phyloP scores from a whole-genome alignment of 1,139 yeast species.

The Diutina catenulata region DNA sequence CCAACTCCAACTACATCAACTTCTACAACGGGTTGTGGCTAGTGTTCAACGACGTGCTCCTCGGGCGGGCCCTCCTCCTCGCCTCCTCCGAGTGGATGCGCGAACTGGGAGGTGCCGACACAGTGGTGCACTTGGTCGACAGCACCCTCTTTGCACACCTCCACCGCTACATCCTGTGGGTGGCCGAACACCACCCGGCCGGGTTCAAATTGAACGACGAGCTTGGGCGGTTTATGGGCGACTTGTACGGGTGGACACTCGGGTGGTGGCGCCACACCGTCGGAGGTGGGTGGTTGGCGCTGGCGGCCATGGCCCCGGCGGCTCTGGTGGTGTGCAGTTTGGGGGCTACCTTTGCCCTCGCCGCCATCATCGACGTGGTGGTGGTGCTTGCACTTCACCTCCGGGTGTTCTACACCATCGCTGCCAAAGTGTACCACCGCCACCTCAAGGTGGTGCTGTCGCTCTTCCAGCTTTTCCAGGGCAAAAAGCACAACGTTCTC shows the following conservation, averaged over 20 bases:
- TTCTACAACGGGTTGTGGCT: slow-evolving; percentile 87
- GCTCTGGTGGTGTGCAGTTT: slow-evolving; percentile 13
- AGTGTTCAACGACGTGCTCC: slow-evolving; percentile 64
- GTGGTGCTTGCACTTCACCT: slow-evolving; percentile 61
- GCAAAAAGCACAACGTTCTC: slow-evolving; percentile 75
- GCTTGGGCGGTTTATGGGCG: slow-evolving; percentile 77
- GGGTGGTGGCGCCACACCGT: slow-evolving; percentile 43
- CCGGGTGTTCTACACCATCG: slow-evolving; percentile 54
- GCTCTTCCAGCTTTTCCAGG: slow-evolving; percentile 76
- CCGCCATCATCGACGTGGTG: slow-evolving; percentile 53
- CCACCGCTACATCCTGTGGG: slow-evolving; percentile 49
- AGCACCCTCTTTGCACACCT: slow-evolving; percentile 19
- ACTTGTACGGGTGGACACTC: slow-evolving; percentile 75
- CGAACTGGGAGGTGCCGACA: background rate
- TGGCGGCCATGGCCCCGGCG: background rate
- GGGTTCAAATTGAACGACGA: slow-evolving; percentile 89
- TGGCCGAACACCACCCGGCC: slow-evolving; percentile 76
- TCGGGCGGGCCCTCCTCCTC: slow-evolving; percentile 31
- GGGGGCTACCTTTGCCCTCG: slow-evolving; percentile 61
- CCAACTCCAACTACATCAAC: slow-evolving; percentile 69
- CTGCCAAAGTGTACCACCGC: slow-evolving; percentile 69
- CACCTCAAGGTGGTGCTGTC: slow-evolving; percentile 62
- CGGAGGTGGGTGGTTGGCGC: too few species aligned
- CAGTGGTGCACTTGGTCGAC: slow-evolving; percentile 18
- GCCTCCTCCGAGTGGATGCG: background rate